phyloP scores from a whole-genome alignment of 2,329 filamentous ascomycete species.

The Aphanocladium album region DNA sequence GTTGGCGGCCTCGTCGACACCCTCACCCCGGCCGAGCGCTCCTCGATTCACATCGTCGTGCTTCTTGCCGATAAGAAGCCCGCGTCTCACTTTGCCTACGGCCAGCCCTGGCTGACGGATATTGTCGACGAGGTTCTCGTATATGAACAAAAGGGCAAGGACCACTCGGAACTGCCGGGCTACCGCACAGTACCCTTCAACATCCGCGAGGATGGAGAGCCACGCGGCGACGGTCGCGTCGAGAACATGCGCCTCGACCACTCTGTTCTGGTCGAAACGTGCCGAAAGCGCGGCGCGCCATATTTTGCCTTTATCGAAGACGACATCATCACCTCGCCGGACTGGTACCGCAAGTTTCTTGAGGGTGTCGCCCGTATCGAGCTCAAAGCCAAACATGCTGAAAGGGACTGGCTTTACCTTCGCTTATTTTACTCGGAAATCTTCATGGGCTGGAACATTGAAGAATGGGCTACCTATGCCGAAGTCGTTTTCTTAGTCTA shows the following conservation, averaged over 20 bases:
- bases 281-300: conserved; percentile 22
- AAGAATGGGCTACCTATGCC: conserved; percentile 28
- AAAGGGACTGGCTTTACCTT: conserved; percentile 31
- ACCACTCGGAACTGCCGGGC: conserved; percentile 13
- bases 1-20: conserved; percentile 28
- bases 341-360: conserved; percentile 29
- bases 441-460: conserved; percentile 34
- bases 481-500: conserved; percentile 24
- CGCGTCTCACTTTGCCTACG: conserved; percentile 26
- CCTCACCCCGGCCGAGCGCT: conserved; percentile 26
- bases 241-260: conserved; percentile 32
- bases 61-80: conserved; percentile 31
- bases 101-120: conserved; percentile 25
- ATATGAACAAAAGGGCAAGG: conserved; percentile 19
- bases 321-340: conserved; percentile 30
- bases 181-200: conserved; percentile 21
- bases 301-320: conserved; percentile 36
- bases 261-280: conserved; percentile 29
- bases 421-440: conserved; percentile 35
- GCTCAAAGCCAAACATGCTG: conserved; percentile 14
- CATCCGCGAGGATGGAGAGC: conserved; percentile 16
- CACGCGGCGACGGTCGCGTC: conserved; percentile 23
- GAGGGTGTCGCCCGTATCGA: conserved; percentile 26
- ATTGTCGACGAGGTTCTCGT: conserved; percentile 31
- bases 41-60: conserved; percentile 27